Evolutionary conservation across 2,329 filamentous ascomycete species (phyloP).

Genomic region (Talaromyces sp.): DNA sequence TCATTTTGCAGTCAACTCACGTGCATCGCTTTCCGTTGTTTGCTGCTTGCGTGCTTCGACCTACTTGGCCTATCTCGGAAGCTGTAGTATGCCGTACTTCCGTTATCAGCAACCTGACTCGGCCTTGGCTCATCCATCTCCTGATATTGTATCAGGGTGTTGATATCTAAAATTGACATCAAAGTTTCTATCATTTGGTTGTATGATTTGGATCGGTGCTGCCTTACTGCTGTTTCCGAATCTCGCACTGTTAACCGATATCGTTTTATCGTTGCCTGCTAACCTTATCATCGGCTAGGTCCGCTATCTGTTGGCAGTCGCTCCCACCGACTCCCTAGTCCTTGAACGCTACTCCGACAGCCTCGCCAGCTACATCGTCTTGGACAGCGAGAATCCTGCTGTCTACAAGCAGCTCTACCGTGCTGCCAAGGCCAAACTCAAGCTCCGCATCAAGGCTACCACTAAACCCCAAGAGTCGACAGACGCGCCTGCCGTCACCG

Average conservation of each 20-base stretch:
- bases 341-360: slow-evolving; percentile 97
- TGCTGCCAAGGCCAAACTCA: slow-evolving; percentile 95
- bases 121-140: slow-evolving; percentile 21
- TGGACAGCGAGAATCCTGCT: slow-evolving; percentile 72
- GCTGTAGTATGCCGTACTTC: not conserved
- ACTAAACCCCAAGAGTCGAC: slow-evolving; percentile 28
- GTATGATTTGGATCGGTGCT: too few relatives aligned
- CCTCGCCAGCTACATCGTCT: slow-evolving; percentile 72
- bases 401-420: slow-evolving; percentile 97
- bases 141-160: not conserved
- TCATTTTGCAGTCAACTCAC: not conserved
- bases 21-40: not conserved
- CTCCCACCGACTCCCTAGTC: slow-evolving; percentile 59
- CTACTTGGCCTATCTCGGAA: not conserved
- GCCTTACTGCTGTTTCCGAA: not conserved
- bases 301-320: slow-evolving; percentile 65
- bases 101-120: slow-evolving; percentile 19
- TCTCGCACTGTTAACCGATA: not conserved
- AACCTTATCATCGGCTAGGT: slow-evolving; percentile 53
- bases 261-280: not conserved
- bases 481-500: not conserved
- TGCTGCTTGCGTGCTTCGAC: not conserved
- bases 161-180: not conserved
- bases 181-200: not conserved
- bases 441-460: slow-evolving; percentile 82